These are phyloP conservation scores for Eucalyptus regnans DNA, from an alignment of 345 rosid genomes.

Conservation along the genomic window DNA sequence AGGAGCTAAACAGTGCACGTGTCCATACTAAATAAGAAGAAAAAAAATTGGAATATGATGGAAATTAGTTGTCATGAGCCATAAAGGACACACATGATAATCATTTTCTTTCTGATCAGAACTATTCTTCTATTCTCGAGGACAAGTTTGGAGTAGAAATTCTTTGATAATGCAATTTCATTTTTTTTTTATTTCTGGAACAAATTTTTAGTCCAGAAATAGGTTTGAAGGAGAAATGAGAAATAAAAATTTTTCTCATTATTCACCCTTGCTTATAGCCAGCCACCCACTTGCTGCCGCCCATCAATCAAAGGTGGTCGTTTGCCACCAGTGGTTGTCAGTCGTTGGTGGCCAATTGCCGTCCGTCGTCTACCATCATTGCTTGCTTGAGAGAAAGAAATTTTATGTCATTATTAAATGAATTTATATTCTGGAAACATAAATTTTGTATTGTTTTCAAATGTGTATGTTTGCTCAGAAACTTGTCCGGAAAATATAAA, in stretches of 20 bases:
- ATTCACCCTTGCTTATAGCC: too few species aligned
- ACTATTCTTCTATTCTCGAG: rapidly evolving
- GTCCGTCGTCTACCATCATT: rapidly evolving
- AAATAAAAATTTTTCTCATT: too few species aligned
- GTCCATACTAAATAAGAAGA: background rate
- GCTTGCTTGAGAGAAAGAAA: rapidly evolving
- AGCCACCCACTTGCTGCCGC: rapidly evolving
- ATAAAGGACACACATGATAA: background rate
- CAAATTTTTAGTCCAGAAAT: rapidly evolving
- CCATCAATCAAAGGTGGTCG: rapidly evolving
- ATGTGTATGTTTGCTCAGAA: rapidly evolving
- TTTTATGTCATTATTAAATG: rapidly evolving
- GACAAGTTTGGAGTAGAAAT: background rate
- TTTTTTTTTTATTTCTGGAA: rapidly evolving
- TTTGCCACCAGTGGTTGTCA: rapidly evolving
- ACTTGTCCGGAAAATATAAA: too few species aligned
- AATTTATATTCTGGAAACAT: rapidly evolving
- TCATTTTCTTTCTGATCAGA: rapidly evolving
- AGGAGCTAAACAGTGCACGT: background rate
- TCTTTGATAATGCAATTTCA: rapidly evolving
- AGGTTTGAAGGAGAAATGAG: rapidly evolving
- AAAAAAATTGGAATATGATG: background rate
- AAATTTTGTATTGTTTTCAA: too few species aligned
- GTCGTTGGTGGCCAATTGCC: rapidly evolving
- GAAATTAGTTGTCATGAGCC: background rate